A percentile compares a stretch with the other conserved stretches of the same genome.
Evolutionary conservation across 2,329 filamentous ascomycete genomes (phyloP).

Genomic region (Colletotrichum tropicale): DNA sequence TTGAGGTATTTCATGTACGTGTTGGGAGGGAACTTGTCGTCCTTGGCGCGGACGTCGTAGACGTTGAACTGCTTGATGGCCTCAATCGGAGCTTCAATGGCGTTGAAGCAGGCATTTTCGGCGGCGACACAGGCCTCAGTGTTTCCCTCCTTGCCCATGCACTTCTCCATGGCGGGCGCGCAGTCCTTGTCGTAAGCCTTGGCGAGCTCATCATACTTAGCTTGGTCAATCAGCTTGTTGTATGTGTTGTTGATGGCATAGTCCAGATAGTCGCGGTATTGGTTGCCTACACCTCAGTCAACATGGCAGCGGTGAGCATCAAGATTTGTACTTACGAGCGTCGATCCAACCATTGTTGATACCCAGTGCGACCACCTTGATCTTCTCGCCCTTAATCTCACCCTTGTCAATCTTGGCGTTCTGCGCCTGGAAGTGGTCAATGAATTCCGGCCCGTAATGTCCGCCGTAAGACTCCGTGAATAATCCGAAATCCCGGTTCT

Average conservation of each 20-base stretch:
- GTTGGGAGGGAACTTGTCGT: slow-evolving; percentile 40
- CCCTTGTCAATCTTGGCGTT: slow-evolving; percentile 55
- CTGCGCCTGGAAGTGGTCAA: slow-evolving; percentile 59
- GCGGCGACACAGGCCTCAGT: slow-evolving; percentile 30
- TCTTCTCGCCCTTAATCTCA: slow-evolving; percentile 41
- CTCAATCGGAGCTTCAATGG: slow-evolving; percentile 27
- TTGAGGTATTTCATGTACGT: slow-evolving; percentile 47
- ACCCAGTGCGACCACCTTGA: slow-evolving; percentile 57
- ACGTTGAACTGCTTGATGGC: slow-evolving; percentile 41
- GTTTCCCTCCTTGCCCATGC: slow-evolving; percentile 21
- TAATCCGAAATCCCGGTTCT: slow-evolving; percentile 60
- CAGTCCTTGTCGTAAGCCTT: slow-evolving; percentile 26
- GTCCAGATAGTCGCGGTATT: slow-evolving; percentile 47
- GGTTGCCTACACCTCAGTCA: slow-evolving; percentile 25
- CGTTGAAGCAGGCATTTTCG: slow-evolving; percentile 27
- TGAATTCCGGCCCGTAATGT: slow-evolving; percentile 63
- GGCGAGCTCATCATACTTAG: slow-evolving; percentile 1
- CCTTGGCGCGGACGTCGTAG: slow-evolving; percentile 48
- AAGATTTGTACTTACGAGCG: slow-evolving; percentile 22
- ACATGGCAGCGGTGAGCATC: too few relatives aligned
- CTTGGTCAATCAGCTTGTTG: slow-evolving; percentile 26
- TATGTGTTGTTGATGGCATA: slow-evolving; percentile 50
- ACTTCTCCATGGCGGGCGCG: slow-evolving; percentile 22
- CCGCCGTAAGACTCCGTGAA: slow-evolving; percentile 62
- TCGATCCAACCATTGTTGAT: slow-evolving; percentile 64